Evolutionary conservation across 345 rosid species (phyloP).

Genomic region (Viola odorata): DNA sequence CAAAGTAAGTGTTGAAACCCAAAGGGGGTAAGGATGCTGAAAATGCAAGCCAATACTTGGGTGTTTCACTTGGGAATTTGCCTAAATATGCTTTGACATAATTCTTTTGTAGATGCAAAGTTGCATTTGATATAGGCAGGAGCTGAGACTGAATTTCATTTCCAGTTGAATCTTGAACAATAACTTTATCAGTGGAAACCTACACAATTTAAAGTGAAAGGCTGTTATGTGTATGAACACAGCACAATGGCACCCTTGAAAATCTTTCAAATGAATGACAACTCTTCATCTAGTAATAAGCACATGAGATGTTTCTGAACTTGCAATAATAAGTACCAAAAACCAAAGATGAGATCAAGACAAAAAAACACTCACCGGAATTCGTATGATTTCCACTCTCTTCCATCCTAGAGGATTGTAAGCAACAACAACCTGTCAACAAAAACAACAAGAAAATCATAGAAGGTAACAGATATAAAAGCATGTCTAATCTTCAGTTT

Average conservation of each 20-base stretch:
- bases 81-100: slow-evolving; percentile 76
- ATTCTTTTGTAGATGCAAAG: slow-evolving; percentile 41
- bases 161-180: slow-evolving; percentile 69
- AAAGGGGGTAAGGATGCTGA: slow-evolving; percentile 84
- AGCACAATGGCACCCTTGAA: too few species aligned
- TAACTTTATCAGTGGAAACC: slow-evolving; percentile 54
- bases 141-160: slow-evolving; percentile 70
- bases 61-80: slow-evolving; percentile 37
- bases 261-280: too few species aligned
- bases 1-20: slow-evolving; percentile 74
- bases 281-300: too few species aligned
- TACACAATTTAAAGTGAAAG: slow-evolving; percentile 18
- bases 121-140: slow-evolving; percentile 56
- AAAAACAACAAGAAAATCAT: slow-evolving; percentile 11
- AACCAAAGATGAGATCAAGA: slow-evolving; percentile 12
- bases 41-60: slow-evolving; percentile 76
- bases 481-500: slow-evolving; percentile 11
- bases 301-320: slow-evolving; percentile 10
- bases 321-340: slow-evolving; percentile 5
- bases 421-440: slow-evolving; percentile 53
- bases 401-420: slow-evolving; percentile 92
- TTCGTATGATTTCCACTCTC: slow-evolving; percentile 70
- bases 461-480: slow-evolving; percentile 16
- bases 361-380: slow-evolving; percentile 54
- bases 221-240: too few species aligned